Percentiles rank a stretch among this genome's conserved stretches.
These are phyloP conservation scores for Begonia fuchsioides DNA, from an alignment of 306 rosid species.

Conservation along the genomic window DNA sequence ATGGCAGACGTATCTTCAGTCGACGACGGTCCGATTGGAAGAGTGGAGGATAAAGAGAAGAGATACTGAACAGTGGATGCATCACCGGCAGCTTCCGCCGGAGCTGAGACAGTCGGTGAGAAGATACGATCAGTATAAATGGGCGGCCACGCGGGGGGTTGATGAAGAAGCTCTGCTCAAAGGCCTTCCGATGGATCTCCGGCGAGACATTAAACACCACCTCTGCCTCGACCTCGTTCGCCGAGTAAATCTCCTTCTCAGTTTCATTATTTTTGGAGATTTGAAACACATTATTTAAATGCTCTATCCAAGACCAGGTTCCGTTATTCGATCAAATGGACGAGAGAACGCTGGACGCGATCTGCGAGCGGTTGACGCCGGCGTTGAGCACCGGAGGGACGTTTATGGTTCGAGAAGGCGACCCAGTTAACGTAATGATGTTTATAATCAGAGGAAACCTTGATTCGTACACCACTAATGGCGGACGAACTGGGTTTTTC, in stretches of 20 bases:
- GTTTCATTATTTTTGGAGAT: no score
- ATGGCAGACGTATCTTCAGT: slow-evolving; percentile 74
- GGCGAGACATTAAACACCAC: slow-evolving; percentile 87
- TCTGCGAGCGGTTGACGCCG: slow-evolving; percentile 84
- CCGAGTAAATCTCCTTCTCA: slow-evolving; percentile 32
- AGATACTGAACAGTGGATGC: slow-evolving; percentile 97
- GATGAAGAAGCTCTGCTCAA: slow-evolving; percentile 75
- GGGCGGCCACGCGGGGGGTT: slow-evolving; percentile 90
- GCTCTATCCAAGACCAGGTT: slow-evolving; percentile 27
- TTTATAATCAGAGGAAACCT: slow-evolving; percentile 85
- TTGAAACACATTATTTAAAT: no score
- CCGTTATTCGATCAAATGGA: slow-evolving; percentile 92
- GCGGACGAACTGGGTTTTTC: slow-evolving; percentile 86
- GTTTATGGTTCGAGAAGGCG: slow-evolving; percentile 65
- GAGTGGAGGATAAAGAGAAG: slow-evolving; percentile 92
- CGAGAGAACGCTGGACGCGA: slow-evolving; percentile 84
- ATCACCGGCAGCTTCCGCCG: slow-evolving; percentile 69
- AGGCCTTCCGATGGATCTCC: slow-evolving; percentile 68
- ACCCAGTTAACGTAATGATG: slow-evolving; percentile 84
- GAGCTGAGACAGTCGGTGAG: slow-evolving; percentile 57
- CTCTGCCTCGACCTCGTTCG: slow-evolving; percentile 91
- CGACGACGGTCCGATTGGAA: slow-evolving; percentile 66
- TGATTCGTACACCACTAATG: slow-evolving; percentile 88
- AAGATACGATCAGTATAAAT: slow-evolving; percentile 73
- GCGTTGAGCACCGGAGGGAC: slow-evolving; percentile 76